Percentiles rank a stretch among this genome's conserved stretches.
Evolutionary conservation across 2,329 filamentous ascomycete species (phyloP).

Genomic region (Metarhizium anisopliae): DNA sequence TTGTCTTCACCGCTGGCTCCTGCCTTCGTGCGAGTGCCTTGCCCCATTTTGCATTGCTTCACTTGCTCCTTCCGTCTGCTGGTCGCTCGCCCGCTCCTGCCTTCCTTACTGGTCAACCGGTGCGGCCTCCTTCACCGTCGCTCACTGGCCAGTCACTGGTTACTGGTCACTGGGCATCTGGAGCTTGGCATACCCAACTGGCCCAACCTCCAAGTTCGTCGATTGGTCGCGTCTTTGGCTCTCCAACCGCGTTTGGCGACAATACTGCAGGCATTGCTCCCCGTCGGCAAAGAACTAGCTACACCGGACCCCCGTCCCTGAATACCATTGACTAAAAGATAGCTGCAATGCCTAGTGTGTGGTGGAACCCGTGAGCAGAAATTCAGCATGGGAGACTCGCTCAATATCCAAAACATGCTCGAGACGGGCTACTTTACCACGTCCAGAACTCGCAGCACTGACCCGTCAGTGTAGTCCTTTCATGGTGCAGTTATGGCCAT

Average conservation of each 20-base stretch:
- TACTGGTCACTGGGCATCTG: too few species aligned
- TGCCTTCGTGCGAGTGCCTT: neutral
- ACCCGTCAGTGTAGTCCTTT: conserved; percentile 13
- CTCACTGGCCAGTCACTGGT: too few species aligned
- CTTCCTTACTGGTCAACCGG: neutral
- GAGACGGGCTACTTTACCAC: conserved; percentile 42
- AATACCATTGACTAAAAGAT: neutral
- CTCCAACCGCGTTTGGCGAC: neutral
- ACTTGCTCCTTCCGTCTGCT: neutral
- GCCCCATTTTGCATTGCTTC: neutral
- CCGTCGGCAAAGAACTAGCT: neutral
- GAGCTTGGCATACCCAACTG: too few species aligned
- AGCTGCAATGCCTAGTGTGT: conserved; percentile 13
- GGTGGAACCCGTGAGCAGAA: conserved; percentile 5
- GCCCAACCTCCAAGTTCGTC: too few species aligned
- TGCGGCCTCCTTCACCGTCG: neutral
- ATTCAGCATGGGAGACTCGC: conserved; percentile 32
- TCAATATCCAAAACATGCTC: conserved; percentile 37
- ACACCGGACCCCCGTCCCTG: neutral
- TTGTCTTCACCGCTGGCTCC: neutral
- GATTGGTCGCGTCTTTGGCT: neutral
- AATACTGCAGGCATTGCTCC: neutral
- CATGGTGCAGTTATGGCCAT: neutral
- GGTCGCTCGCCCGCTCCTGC: neutral
- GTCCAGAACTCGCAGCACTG: conserved; percentile 28